phyloP scores from a whole-genome alignment of 345 rosid genomes.

The Turnera subulata region DNA sequence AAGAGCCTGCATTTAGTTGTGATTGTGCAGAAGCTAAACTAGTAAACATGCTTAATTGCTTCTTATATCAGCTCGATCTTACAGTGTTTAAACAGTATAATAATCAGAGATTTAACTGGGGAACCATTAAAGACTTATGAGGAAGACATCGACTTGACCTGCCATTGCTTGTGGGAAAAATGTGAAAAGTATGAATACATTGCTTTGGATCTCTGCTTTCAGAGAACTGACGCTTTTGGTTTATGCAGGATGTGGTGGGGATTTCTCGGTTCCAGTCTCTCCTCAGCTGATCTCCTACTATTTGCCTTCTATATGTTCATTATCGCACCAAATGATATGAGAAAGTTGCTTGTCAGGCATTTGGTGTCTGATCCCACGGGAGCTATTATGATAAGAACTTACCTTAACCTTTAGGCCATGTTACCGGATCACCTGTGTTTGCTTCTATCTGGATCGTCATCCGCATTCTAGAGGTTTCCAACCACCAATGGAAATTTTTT shows the following conservation, averaged over 20 bases:
- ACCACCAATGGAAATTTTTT: background rate
- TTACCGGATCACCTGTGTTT: background rate
- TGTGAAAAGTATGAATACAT: background rate
- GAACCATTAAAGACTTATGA: background rate
- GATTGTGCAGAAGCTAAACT: no score
- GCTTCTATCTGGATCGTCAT: constrained; percentile 1
- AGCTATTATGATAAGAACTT: constrained; percentile 84
- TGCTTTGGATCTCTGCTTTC: constrained; percentile 2
- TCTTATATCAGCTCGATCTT: background rate
- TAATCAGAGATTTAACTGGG: background rate
- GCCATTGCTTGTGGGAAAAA: background rate
- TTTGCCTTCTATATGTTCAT: constrained; percentile 83
- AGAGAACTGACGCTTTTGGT: background rate
- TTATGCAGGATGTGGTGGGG: constrained; percentile 90
- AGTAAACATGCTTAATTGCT: no score
- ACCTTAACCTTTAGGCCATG: constrained; percentile 38
- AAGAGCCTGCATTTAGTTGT: no score
- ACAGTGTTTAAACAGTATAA: background rate
- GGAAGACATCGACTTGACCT: background rate
- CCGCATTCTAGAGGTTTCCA: background rate
- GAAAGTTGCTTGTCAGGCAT: constrained; percentile 74
- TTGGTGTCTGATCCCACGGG: constrained; percentile 86
- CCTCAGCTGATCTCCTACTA: constrained; percentile 74
- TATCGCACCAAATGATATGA: constrained; percentile 71
- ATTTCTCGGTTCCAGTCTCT: constrained; percentile 81